phyloP scores from a whole-genome alignment of 2,329 filamentous ascomycete species.

The Hypoxylon sp. region DNA sequence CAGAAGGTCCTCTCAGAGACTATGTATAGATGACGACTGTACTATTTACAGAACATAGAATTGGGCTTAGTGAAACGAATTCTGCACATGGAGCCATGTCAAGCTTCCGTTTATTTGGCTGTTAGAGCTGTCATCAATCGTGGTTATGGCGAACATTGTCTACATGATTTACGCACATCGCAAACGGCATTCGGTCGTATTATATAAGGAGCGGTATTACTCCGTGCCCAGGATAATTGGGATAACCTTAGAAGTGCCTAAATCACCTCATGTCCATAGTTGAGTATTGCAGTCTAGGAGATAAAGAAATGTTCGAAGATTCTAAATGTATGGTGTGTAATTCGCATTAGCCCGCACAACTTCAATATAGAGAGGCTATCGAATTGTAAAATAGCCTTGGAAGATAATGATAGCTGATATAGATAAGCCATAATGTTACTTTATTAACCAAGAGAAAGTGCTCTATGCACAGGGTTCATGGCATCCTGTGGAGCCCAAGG shows the following conservation, averaged over 20 bases:
- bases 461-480: neutral
- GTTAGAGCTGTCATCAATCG: neutral
- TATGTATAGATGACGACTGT: neutral
- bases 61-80: neutral
- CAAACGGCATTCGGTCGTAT: neutral
- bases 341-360: no score
- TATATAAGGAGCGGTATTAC: neutral
- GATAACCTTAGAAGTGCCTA: neutral
- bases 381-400: no score
- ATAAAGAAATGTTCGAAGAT: no score
- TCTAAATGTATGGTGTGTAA: no score
- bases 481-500: neutral
- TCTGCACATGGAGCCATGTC: neutral
- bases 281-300: neutral
- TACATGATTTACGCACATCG: neutral
- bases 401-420: neutral
- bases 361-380: no score
- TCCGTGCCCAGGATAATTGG: neutral
- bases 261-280: neutral
- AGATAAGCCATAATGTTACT: neutral
- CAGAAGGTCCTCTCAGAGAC: neutral
- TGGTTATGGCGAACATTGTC: neutral
- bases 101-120: neutral
- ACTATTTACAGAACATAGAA: neutral
- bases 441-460: neutral